Base-by-base conservation (phyloP, 2,329 filamentous ascomycete species). In the Ceratocystiopsis minuta region DNA sequence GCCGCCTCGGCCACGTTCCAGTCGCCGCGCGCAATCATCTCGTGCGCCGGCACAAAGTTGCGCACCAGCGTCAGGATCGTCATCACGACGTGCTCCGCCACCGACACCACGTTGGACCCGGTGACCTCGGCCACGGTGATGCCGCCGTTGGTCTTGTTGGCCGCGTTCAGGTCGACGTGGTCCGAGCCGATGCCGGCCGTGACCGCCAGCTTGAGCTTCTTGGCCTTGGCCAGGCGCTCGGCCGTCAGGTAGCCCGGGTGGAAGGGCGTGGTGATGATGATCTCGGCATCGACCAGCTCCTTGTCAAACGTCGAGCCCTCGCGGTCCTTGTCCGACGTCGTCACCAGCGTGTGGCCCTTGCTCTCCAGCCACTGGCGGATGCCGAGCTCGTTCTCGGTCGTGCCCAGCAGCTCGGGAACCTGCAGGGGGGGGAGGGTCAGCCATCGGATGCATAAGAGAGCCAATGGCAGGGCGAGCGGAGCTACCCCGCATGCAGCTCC, bases 211-310 rank as follows among this genome's bases (percentile, higher is more conserved):
- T 96, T 96, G 57, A 98, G 81, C 45, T 98, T 96, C 81, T 96
- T 96, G 53, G 90, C 90, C 70, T 90, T 93, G 56, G 85, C 85
- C 43, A 98, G 78, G 58, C 90, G 87, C 70, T 96, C 88, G 42
- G 84, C 85, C 39, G 83, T 96, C 45, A 98, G 80, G 72, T 98
- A 98, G 50, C 88, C 90, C 42, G 88, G 88, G 71, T 96, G 88
- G 80, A 96, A 96, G 59, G 90, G 90, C 45, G 90, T 98, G 53
- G 90, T 98, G 66, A 98, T 96, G 73, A 98, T 96, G 64, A 98
- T 72, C 65, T 98, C 90, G 48, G 90, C 86, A 59, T 96, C 90
- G 48, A 90, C 86, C 43, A 98, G 75, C 67, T 98, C 85, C 68
- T 87, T 74, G 65, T 96, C 90, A 46, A 98, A 96, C 52, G 72